Conservation (phyloP, 768 basidiomycete species). For the Paxillus ammoniavirescens region DNA sequence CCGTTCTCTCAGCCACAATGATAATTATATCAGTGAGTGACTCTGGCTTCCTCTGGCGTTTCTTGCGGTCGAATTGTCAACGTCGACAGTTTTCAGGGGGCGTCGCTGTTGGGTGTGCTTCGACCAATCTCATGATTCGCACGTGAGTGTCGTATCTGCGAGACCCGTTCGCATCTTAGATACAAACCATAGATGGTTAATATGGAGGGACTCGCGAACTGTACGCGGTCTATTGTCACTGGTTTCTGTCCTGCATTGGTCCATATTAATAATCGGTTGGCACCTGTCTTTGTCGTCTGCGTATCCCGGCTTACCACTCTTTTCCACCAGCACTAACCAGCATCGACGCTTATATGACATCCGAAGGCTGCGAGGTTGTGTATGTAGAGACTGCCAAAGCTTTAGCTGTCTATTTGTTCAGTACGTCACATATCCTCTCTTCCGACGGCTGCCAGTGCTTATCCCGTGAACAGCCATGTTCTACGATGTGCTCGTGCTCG, state of each 20-base stretch:
- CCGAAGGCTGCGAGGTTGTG: not conserved
- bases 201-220: slow-evolving; percentile 20
- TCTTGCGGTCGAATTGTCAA: not conserved
- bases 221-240: no score
- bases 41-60: not conserved
- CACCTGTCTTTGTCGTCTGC: not conserved
- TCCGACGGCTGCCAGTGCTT: not conserved
- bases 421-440: slow-evolving; percentile 4
- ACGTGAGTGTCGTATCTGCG: not conserved
- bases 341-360: not conserved
- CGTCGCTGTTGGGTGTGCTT: slow-evolving; percentile 5
- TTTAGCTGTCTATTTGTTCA: slow-evolving; percentile 13
- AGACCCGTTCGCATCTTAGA: not conserved
- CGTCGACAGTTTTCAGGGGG: slow-evolving; percentile 11
- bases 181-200: slow-evolving; percentile 21
- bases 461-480: no score
- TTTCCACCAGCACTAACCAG: slow-evolving; percentile 14
- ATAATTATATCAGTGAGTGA: slow-evolving; percentile 12
- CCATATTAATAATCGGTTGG: slow-evolving; percentile 8
- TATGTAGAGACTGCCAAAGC: not conserved
- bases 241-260: no score
- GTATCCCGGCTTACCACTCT: not conserved
- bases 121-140: no score
- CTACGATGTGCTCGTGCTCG: no score
- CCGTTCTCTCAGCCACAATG: slow-evolving; percentile 2